A percentile compares a stretch with the other conserved stretches of the same genome.
These are phyloP conservation scores for Sarcodon aspratus DNA, from an alignment of 768 basidiomycete species.

Conservation along the genomic window DNA sequence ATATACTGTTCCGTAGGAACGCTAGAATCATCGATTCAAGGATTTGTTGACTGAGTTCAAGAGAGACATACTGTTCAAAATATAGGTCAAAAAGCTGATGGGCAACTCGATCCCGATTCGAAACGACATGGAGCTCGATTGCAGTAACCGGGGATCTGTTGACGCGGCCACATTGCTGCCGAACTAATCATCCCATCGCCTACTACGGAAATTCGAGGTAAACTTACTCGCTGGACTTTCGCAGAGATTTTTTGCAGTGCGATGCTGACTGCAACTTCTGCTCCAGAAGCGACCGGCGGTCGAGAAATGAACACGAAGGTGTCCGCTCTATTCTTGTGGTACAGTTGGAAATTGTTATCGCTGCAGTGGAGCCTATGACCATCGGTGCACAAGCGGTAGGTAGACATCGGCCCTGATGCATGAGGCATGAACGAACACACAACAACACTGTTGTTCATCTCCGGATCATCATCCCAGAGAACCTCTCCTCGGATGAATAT, in stretches of 20 bases:
- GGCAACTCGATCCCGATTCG: slow-evolving; percentile 53
- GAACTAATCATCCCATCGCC: not conserved
- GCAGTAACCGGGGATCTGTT: slow-evolving; percentile 36
- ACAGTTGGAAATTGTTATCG: slow-evolving; percentile 47
- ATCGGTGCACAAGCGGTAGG: slow-evolving; percentile 35
- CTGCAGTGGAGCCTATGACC: slow-evolving; percentile 48
- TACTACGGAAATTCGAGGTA: not conserved
- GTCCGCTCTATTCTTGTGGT: slow-evolving; percentile 36
- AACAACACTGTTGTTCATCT: slow-evolving; percentile 46
- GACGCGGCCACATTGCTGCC: slow-evolving; percentile 50
- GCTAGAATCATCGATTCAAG: slow-evolving; percentile 16
- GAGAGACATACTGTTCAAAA: slow-evolving; percentile 47
- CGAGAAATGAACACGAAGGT: slow-evolving; percentile 51
- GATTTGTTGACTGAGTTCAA: slow-evolving; percentile 25
- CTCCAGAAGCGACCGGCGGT: slow-evolving; percentile 29
- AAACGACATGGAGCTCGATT: slow-evolving; percentile 59
- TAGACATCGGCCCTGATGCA: slow-evolving; percentile 34
- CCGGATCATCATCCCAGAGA: slow-evolving; percentile 31
- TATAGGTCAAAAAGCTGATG: slow-evolving; percentile 60
- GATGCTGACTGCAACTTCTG: slow-evolving; percentile 45
- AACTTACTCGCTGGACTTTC: slow-evolving; percentile 36
- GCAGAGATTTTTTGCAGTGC: slow-evolving; percentile 51
- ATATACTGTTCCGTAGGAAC: slow-evolving; percentile 18
- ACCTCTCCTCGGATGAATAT: slow-evolving; percentile 54
- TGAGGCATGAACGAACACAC: slow-evolving; percentile 52